Conservation (phyloP, 2,329 filamentous ascomycete species). For the Claviceps arundinis region DNA sequence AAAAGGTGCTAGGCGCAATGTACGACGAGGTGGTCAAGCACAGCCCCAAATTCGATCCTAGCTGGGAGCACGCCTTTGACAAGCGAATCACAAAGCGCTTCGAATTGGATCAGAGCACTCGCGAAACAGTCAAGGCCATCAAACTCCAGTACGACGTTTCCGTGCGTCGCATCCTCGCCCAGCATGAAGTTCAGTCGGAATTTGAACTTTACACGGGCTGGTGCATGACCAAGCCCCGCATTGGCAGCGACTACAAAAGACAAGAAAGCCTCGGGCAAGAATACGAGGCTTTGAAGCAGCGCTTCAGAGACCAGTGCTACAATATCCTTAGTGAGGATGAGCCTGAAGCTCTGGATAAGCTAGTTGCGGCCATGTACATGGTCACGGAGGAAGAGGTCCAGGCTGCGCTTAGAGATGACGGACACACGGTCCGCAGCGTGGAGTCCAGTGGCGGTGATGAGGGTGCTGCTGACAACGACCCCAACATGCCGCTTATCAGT, state of each 20-base stretch:
- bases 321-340: constrained; percentile 48
- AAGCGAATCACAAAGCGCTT: constrained; percentile 55
- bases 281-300: constrained; percentile 49
- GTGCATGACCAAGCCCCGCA: constrained; percentile 58
- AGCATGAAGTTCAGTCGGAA: constrained; percentile 71
- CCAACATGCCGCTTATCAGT: constrained; percentile 67
- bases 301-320: constrained; percentile 55
- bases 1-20: constrained; percentile 62
- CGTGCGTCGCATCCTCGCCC: constrained; percentile 68
- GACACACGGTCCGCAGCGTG: constrained; percentile 20
- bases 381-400: constrained; percentile 62
- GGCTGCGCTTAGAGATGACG: constrained; percentile 30
- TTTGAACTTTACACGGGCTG: constrained; percentile 90
- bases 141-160: constrained; percentile 69
- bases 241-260: constrained; percentile 70
- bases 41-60: constrained; percentile 54
- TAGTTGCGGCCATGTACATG: constrained; percentile 79
- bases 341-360: constrained; percentile 47
- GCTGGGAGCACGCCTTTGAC: constrained; percentile 65
- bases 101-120: constrained; percentile 35
- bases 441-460: not conserved
- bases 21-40: constrained; percentile 56
- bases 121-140: constrained; percentile 48
- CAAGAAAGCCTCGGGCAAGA: constrained; percentile 70
- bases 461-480: constrained; percentile 6